These are phyloP conservation scores for Poa pratensis DNA, from an alignment of 176 grass and related monocot species.

Conservation along the genomic window DNA sequence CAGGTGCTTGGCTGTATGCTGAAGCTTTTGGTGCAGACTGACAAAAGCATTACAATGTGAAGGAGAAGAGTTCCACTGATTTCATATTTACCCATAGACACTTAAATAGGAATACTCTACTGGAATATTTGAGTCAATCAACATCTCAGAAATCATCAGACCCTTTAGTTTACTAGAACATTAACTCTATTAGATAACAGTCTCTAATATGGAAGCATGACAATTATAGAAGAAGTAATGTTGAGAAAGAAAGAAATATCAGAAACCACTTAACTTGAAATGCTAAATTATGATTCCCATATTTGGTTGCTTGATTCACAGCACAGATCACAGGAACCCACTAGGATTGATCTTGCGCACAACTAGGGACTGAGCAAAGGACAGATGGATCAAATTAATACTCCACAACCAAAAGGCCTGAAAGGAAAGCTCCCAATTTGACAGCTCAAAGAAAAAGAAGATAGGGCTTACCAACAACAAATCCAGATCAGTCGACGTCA, in stretches of 20 bases:
- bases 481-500: neutral
- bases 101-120: neutral
- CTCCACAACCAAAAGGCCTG: neutral
- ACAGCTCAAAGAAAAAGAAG: neutral
- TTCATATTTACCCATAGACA: neutral
- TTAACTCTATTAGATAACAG: neutral
- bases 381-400: neutral
- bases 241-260: slow-evolving; percentile 9
- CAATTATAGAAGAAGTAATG: neutral
- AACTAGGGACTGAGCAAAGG: neutral
- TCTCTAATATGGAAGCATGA: neutral
- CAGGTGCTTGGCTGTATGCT: too few relatives aligned
- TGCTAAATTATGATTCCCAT: neutral
- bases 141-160: slow-evolving; percentile 25
- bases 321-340: neutral
- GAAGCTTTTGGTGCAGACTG: too few relatives aligned
- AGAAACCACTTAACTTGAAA: slow-evolving; percentile 40
- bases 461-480: neutral
- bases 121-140: neutral
- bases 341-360: neutral
- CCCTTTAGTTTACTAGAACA: neutral
- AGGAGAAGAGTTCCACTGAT: too few relatives aligned
- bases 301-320: neutral
- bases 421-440: too few relatives aligned
- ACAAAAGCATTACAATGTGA: too few relatives aligned